Evolutionary conservation across 1,139 yeast species (phyloP).

Genomic region (Saccharomyces pastorianus): DNA sequence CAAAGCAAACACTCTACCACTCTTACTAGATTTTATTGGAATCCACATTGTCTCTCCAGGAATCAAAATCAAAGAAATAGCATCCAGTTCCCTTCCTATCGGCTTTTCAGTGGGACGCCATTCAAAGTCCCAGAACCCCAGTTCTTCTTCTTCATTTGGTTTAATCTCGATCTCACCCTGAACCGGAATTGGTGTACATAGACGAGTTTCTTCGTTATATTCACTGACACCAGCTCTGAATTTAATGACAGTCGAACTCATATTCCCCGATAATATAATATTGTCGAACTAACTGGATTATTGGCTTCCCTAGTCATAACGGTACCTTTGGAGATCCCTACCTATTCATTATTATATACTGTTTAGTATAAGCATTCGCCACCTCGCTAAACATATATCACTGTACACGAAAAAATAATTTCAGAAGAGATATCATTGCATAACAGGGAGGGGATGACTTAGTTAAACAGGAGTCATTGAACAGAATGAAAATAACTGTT

Average conservation of each 20-base stretch:
- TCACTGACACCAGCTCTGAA: slow-evolving; percentile 85
- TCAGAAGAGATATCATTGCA: not conserved
- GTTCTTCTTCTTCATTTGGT: slow-evolving; percentile 39
- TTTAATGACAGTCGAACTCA: slow-evolving; percentile 31
- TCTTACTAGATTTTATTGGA: slow-evolving; percentile 61
- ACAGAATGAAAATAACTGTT: not conserved
- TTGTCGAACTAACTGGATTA: not conserved
- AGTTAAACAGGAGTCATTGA: no score
- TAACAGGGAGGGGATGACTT: not conserved
- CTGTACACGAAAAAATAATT: not conserved
- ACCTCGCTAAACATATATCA: not conserved
- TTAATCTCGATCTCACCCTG: slow-evolving; percentile 67
- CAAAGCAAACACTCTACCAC: slow-evolving; percentile 81
- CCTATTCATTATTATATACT: not conserved
- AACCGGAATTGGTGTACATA: slow-evolving; percentile 67
- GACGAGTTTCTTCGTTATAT: slow-evolving; percentile 58
- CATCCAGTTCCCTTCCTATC: slow-evolving; percentile 35
- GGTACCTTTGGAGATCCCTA: not conserved
- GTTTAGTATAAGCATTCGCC: slow-evolving; percentile 1
- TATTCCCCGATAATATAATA: slow-evolving; percentile 1
- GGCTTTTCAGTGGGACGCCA: slow-evolving; percentile 52
- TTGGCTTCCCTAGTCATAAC: not conserved
- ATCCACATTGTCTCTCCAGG: slow-evolving; percentile 91
- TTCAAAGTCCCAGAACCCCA: slow-evolving; percentile 47
- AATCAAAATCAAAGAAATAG: slow-evolving; percentile 68